Evolutionary conservation across 169 alveolate species (phyloP).

Genomic region (Plasmodium vivax): DNA sequence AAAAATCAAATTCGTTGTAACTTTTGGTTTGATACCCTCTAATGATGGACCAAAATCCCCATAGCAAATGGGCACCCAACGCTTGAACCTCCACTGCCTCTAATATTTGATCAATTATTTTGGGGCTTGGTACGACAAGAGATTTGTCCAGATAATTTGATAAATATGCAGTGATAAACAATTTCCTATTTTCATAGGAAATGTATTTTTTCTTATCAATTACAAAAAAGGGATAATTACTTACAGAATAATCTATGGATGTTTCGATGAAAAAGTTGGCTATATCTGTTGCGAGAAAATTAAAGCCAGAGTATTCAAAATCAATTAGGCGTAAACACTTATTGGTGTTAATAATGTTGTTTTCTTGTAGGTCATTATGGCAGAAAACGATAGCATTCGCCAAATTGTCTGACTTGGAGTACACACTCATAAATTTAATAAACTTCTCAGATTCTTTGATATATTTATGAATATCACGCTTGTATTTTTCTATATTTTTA

Average conservation of each 20-base stretch:
- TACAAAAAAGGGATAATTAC: slow-evolving; percentile 79
- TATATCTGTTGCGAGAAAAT: slow-evolving; percentile 83
- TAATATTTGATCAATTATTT: slow-evolving; percentile 76
- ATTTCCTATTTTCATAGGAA: slow-evolving; percentile 79
- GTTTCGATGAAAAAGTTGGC: slow-evolving; percentile 84
- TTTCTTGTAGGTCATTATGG: slow-evolving; percentile 86
- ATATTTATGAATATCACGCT: slow-evolving; percentile 50
- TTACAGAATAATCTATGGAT: slow-evolving; percentile 78
- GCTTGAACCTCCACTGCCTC: slow-evolving; percentile 81
- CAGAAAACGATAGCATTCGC: slow-evolving; percentile 82
- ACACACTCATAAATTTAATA: slow-evolving; percentile 46
- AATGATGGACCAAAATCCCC: slow-evolving; percentile 86
- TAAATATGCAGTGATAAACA: slow-evolving; percentile 81
- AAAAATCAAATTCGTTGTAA: slow-evolving; percentile 77
- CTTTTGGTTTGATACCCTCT: slow-evolving; percentile 69
- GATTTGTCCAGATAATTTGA: slow-evolving; percentile 77
- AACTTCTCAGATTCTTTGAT: slow-evolving; percentile 55
- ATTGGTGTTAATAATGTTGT: slow-evolving; percentile 79
- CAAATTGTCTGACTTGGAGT: slow-evolving; percentile 66
- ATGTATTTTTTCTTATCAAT: slow-evolving; percentile 77
- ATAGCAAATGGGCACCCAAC: slow-evolving; percentile 79
- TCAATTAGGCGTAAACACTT: slow-evolving; percentile 82
- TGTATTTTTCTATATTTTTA: slow-evolving; percentile 40
- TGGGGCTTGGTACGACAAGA: slow-evolving; percentile 29
- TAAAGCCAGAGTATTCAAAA: slow-evolving; percentile 84